Evolutionary conservation across 306 rosid species (phyloP).

Genomic region (Vigna mungo): DNA sequence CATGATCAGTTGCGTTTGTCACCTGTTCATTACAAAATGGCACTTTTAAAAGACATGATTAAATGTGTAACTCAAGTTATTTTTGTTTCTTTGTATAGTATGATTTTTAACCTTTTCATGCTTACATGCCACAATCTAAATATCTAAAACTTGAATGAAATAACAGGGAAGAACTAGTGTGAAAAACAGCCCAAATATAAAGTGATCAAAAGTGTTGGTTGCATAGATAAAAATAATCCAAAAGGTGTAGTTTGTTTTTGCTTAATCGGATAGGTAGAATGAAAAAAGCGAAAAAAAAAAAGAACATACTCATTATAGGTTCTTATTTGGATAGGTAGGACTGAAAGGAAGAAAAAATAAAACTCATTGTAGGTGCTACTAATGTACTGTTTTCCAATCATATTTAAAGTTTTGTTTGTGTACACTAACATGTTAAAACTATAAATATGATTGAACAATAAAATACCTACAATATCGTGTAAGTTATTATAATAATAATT

Average conservation of each 20-base stretch:
- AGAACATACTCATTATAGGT: too few relatives aligned
- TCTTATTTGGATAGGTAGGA: not conserved
- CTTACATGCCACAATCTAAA: not conserved
- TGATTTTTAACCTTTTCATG: not conserved
- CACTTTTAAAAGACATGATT: conserved; percentile 20
- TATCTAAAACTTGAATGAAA: not conserved
- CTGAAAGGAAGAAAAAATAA: too few relatives aligned
- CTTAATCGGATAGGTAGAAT: not conserved
- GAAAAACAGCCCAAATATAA: not conserved
- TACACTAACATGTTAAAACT: too few relatives aligned
- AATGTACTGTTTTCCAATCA: too few relatives aligned
- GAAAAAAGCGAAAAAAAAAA: too few relatives aligned
- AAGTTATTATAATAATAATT: not conserved
- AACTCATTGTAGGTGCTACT: too few relatives aligned
- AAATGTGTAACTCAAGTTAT: not conserved
- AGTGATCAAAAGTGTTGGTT: not conserved
- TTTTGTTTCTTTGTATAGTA: not conserved
- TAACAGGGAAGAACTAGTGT: too few relatives aligned
- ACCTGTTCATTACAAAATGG: conserved; percentile 58
- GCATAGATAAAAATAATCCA: not conserved
- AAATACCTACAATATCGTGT: too few relatives aligned
- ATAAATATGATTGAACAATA: too few relatives aligned
- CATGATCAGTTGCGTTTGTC: conserved; percentile 85
- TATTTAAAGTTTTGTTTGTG: too few relatives aligned
- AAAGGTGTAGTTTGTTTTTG: not conserved